Evolutionary conservation across 2,329 filamentous ascomycete species (phyloP).

Genomic region (Botrytis elliptica): DNA sequence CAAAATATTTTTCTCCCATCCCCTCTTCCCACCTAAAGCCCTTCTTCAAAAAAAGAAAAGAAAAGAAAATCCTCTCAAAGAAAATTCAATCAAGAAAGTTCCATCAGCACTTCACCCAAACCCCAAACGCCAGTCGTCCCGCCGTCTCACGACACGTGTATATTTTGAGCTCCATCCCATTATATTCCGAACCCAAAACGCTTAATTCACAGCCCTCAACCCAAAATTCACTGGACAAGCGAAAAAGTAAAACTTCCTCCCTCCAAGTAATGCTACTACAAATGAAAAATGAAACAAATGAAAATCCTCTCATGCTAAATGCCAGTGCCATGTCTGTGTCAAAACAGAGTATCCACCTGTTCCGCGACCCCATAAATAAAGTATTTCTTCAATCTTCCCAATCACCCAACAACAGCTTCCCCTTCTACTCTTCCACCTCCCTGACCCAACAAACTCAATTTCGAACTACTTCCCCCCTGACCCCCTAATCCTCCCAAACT

Average conservation of each 20-base stretch:
- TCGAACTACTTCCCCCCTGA: constrained; percentile 9
- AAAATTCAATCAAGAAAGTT: neutral
- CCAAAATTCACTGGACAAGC: neutral
- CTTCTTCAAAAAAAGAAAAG: neutral
- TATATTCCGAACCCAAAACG: constrained; percentile 1
- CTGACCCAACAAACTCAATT: neutral
- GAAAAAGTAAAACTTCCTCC: neutral
- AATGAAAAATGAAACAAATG: constrained; percentile 1
- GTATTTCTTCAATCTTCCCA: too few species aligned
- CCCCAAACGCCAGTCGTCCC: constrained; percentile 7
- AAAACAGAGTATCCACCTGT: neutral
- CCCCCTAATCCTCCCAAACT: constrained; percentile 9
- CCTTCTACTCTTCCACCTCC: neutral
- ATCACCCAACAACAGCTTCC: neutral
- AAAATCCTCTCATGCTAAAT: neutral
- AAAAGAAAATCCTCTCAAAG: neutral
- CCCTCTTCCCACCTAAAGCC: neutral
- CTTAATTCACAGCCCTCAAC: neutral
- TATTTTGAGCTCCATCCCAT: constrained; percentile 7
- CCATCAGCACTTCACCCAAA: neutral
- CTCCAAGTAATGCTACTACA: neutral
- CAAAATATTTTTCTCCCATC: neutral
- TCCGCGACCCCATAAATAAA: neutral
- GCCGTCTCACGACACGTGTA: constrained; percentile 10
- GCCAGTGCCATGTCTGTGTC: neutral